Evolutionary conservation across 1,284 basidiomycete species (phyloP), one percentile per base, ranked within the genome.

Genomic region (Cryptococcus sp.): DNA sequence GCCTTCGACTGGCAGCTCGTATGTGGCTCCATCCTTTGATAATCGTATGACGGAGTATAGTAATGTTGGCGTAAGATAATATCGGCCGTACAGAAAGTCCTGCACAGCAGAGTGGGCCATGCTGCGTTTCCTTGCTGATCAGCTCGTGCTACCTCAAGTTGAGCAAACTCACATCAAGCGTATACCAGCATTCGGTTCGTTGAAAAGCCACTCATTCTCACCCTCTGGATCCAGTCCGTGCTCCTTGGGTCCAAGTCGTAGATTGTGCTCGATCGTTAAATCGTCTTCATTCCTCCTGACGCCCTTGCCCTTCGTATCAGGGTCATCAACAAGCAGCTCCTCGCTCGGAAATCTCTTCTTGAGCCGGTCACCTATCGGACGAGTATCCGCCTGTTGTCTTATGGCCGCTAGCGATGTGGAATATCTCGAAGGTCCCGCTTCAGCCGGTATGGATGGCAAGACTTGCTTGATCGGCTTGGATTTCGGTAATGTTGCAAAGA

Each of bases 121-220:
- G 2, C 73, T 70, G 39, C 93, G 86, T 28, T 84, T 85, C 43
- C 90, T 91, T 13, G 21, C 19, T 51, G 13, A 43, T 28, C 39
- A 45, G 49, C 46, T 46, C n/a, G 48, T n/a, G 31, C 22, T 4
- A 16, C 31, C 45, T 25, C 22, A 14, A 16, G n/a, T 13, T 23
- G 37, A 19, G 42, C 21, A 7, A 21, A 80, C 84, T 54, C 69
- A 93, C 90, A 75, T 79, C n/a, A 97, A 78, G 41, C 85, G 80
- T 48, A 94, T 92, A 2, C 85, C 83, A 32, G 90, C 92, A 74
- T 93, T 87, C 1, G 92, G 92, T 67, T 97, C 92, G 1, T 91
- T 65, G 48, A 77, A 79, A 52, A 85, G 78, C 67, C 91, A 96
- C 21, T 78, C 66, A 2, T 69, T 56, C 22, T 63, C 68, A 1